Evolutionary conservation across 495 filamentous ascomycete genomes (phyloP).

Genomic region (Aspergillus asperescens): DNA sequence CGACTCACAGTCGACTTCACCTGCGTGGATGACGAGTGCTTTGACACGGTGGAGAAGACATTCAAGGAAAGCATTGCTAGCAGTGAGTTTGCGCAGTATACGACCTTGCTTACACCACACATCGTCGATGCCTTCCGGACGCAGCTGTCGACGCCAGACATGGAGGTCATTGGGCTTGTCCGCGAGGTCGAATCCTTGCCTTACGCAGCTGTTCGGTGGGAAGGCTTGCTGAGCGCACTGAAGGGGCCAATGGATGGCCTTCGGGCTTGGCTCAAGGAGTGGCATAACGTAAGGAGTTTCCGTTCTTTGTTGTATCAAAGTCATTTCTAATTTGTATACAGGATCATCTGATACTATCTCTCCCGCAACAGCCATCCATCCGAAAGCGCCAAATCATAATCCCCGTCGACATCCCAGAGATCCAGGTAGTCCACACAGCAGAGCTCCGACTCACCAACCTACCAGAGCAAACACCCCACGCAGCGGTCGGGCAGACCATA

Average conservation of each 20-base stretch:
- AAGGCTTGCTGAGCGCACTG: slow-evolving; percentile 36
- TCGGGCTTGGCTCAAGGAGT: slow-evolving; percentile 39
- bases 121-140: slow-evolving; percentile 49
- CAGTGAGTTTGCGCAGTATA: slow-evolving; percentile 42
- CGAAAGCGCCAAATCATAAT: slow-evolving; percentile 43
- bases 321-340: slow-evolving; percentile 18
- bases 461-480: slow-evolving; percentile 34
- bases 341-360: slow-evolving; percentile 32
- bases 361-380: slow-evolving; percentile 31
- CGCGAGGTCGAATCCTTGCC: slow-evolving; percentile 39
- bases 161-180: slow-evolving; percentile 46
- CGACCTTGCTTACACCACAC: slow-evolving; percentile 44
- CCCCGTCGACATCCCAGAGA: slow-evolving; percentile 76
- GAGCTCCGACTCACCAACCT: slow-evolving; percentile 55
- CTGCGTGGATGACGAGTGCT: slow-evolving; percentile 62
- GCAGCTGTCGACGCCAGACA: slow-evolving; percentile 51
- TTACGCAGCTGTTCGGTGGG: slow-evolving; percentile 40
- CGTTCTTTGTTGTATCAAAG: neutral
- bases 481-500: slow-evolving; percentile 63
- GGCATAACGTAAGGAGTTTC: slow-evolving; percentile 41
- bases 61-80: slow-evolving; percentile 39
- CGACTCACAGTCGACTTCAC: slow-evolving; percentile 71
- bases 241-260: slow-evolving; percentile 34
- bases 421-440: slow-evolving; percentile 79
- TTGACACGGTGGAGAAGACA: slow-evolving; percentile 36